Base-by-base conservation (phyloP, 768 basidiomycete genomes). In the Leccinum broughii region DNA sequence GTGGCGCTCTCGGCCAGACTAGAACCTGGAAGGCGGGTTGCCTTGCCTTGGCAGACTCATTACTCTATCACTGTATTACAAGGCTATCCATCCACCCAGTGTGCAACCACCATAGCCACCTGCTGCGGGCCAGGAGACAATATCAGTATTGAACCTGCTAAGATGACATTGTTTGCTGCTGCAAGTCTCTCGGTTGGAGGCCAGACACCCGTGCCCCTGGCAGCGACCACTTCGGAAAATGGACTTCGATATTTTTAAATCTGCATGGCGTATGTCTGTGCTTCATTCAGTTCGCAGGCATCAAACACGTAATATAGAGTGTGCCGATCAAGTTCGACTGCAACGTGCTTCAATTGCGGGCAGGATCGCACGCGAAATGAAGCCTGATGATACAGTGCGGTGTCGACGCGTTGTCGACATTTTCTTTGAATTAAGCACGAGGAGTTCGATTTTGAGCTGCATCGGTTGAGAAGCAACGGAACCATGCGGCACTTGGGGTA, bases 1-100 rank as follows among this genome's bases (percentile, higher is more conserved):
- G 60, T 57, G 60, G 39, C 48, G 49, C 14, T 44, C 30, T 64
- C 39, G 48, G 32, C 39, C 49, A 44, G 46, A 53, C 50, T 57
- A 28, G 60, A 62, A 6, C n/a, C 35, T 20, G 41, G 32, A 4
- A 41, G 49, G 15, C 35, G 0, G 8, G 32, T 62, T 39, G 4
- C 48, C n/a, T 39, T 14, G 30, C 6, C 51, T 32, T 52, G 51
- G 20, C n/a, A 13, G 51, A 13, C 11, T 20, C 30, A 5, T 20
- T 8, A 35, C 34, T 35, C 4, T 34, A 35, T 35, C 10, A 35
- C 34, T 35, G 11, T 35, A 35, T 13, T 35, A 10, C 32, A 30
- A 17, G 50, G 28, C 15, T n/a, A 34, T 34, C 34, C 10, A 32
- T 20, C 30, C 28, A 24, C 20, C 28, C 39, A 24, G 24, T 28